These are phyloP conservation scores for Moricandia moricandioides DNA, from an alignment of 345 rosid species.

Conservation along the genomic window DNA sequence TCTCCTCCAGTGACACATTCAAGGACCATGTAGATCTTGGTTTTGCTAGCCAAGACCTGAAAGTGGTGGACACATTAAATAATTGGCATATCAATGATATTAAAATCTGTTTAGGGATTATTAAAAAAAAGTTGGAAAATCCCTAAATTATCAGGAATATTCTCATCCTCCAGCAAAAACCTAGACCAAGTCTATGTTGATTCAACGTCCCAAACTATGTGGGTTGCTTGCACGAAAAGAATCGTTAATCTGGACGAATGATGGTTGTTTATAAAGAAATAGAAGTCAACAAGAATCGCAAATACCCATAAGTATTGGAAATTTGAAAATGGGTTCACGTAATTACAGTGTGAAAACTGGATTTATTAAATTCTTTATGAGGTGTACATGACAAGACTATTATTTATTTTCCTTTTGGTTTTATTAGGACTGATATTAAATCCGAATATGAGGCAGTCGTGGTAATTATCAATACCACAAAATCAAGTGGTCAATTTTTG, in stretches of 20 bases:
- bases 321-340: constrained; percentile 4
- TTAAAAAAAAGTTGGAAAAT: not conserved
- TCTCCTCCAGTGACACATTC: constrained; percentile 88
- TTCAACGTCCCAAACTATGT: not conserved
- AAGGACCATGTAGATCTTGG: constrained; percentile 79
- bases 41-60: constrained; percentile 90
- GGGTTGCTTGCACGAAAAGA: constrained; percentile 18
- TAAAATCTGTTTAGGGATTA: not conserved
- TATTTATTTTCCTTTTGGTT: not conserved
- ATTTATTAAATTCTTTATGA: not conserved
- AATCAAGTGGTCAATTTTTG: not conserved
- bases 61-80: not conserved
- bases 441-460: not conserved
- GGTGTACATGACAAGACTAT: not conserved
- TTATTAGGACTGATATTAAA: not conserved
- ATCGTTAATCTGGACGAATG: not conserved
- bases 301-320: not conserved
- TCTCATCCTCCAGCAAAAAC: not conserved
- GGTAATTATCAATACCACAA: not conserved
- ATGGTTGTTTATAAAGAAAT: not conserved
- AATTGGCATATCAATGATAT: not conserved
- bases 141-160: not conserved
- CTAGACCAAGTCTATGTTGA: not conserved
- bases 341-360: not conserved
- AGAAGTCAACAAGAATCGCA: constrained; percentile 2